These are phyloP conservation scores for Mortierella sp. DNA, from an alignment of 371 early-diverging fungal genomes.

Conservation along the genomic window DNA sequence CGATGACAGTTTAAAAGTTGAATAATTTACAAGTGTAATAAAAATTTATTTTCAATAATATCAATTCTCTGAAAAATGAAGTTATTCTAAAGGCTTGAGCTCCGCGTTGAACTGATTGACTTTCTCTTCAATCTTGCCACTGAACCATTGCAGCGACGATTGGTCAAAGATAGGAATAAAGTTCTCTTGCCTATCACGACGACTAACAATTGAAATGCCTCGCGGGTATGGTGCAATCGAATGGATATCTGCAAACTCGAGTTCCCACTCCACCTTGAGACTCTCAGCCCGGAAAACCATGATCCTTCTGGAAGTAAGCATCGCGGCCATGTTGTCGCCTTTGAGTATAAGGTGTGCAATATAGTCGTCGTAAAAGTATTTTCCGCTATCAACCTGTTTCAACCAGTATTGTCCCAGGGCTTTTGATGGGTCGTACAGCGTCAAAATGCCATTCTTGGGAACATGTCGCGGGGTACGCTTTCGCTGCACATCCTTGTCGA, in stretches of 20 bases:
- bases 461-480: slow-evolving; percentile 92
- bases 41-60: background rate
- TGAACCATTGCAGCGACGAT: slow-evolving; percentile 49
- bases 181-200: slow-evolving; percentile 50
- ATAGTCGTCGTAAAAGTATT: slow-evolving; percentile 88
- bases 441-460: slow-evolving; percentile 84
- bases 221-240: slow-evolving; percentile 53
- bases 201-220: slow-evolving; percentile 48
- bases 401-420: slow-evolving; percentile 94
- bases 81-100: slow-evolving; percentile 50
- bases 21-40: background rate
- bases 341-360: slow-evolving; percentile 87
- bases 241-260: slow-evolving; percentile 50
- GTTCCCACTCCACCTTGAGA: slow-evolving; percentile 79
- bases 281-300: slow-evolving; percentile 75
- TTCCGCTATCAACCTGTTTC: slow-evolving; percentile 85
- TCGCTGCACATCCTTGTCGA: slow-evolving; percentile 82
- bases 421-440: slow-evolving; percentile 83
- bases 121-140: slow-evolving; percentile 46
- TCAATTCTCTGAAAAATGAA: background rate
- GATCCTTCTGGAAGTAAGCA: slow-evolving; percentile 78
- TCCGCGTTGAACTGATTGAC: slow-evolving; percentile 54
- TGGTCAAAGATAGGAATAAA: slow-evolving; percentile 57
- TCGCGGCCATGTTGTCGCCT: slow-evolving; percentile 78
- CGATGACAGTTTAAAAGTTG: slow-evolving; percentile 26